These are phyloP conservation scores for Xylaria sp. DNA, from an alignment of 2,329 filamentous ascomycete species.

Conservation along the genomic window DNA sequence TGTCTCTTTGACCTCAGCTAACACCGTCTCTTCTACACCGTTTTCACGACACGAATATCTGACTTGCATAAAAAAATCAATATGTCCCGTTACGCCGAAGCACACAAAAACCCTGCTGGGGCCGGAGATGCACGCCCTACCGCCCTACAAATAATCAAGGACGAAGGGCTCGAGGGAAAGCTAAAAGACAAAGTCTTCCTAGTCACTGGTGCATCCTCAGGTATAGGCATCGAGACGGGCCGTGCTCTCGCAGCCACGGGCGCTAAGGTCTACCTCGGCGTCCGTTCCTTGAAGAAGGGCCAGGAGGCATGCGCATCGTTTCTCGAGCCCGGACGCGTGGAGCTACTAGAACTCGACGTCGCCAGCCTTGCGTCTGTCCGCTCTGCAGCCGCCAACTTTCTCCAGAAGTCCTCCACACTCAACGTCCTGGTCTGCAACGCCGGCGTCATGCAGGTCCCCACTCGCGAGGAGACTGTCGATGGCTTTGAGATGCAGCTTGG, in stretches of 20 bases:
- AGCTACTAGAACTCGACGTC: constrained; percentile 29
- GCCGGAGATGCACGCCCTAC: constrained; percentile 53
- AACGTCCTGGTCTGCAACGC: constrained; percentile 49
- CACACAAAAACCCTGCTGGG: constrained; percentile 37
- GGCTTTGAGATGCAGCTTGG: constrained; percentile 37
- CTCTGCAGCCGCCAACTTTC: constrained; percentile 33
- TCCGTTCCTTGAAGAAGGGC: constrained; percentile 31
- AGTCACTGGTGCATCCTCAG: constrained; percentile 31
- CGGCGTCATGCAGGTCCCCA: constrained; percentile 29
- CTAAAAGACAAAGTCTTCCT: constrained; percentile 50
- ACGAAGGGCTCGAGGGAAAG: constrained; percentile 49
- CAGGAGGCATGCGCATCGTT: constrained; percentile 13
- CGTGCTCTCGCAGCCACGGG: constrained; percentile 36
- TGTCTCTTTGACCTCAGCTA: background rate
- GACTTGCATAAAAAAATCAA: background rate
- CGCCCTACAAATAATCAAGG: constrained; percentile 51
- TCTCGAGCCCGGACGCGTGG: constrained; percentile 35
- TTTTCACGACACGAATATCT: background rate
- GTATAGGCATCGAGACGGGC: constrained; percentile 33
- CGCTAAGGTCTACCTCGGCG: constrained; percentile 31
- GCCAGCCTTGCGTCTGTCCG: constrained; percentile 25
- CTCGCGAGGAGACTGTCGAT: constrained; percentile 29
- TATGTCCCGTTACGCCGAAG: constrained; percentile 35
- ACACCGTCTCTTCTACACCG: background rate
- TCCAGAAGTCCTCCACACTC: constrained; percentile 36